phyloP scores from a whole-genome alignment of 805 yeast species.

The Kuraishia capsulata region DNA sequence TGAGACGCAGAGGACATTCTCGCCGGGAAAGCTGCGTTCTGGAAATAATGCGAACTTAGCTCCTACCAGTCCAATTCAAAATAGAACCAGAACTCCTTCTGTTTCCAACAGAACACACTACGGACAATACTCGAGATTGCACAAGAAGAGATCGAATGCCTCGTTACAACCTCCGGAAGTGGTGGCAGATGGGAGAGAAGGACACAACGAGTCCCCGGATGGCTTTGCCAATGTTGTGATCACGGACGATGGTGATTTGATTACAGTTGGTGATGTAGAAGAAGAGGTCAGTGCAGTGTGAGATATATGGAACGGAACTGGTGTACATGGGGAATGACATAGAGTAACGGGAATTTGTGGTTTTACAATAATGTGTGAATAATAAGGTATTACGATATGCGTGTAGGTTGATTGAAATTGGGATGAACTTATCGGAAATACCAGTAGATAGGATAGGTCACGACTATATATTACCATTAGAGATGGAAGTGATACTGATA shows the following conservation, averaged over 20 bases:
- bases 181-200: too few species aligned
- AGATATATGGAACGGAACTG: too few species aligned
- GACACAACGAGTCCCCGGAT: background rate
- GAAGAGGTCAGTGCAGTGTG: too few species aligned
- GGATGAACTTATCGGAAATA: too few species aligned
- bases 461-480: too few species aligned
- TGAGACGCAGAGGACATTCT: conserved; percentile 6
- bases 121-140: conserved; percentile 15
- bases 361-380: too few species aligned
- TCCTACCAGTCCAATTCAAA: background rate
- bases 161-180: background rate
- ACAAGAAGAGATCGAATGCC: conserved; percentile 1
- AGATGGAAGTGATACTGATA: too few species aligned
- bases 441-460: background rate
- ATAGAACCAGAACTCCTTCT: conserved; percentile 14
- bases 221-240: background rate
- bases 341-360: too few species aligned
- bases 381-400: too few species aligned
- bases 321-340: too few species aligned
- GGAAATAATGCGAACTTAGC: too few species aligned
- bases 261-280: background rate
- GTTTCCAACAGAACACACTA: conserved; percentile 19
- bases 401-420: too few species aligned
- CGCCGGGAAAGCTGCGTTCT: background rate
- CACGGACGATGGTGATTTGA: background rate